These are phyloP conservation scores for Ophiocordyceps sinensis DNA, from an alignment of 2,329 filamentous ascomycete genomes.

Conservation along the genomic window DNA sequence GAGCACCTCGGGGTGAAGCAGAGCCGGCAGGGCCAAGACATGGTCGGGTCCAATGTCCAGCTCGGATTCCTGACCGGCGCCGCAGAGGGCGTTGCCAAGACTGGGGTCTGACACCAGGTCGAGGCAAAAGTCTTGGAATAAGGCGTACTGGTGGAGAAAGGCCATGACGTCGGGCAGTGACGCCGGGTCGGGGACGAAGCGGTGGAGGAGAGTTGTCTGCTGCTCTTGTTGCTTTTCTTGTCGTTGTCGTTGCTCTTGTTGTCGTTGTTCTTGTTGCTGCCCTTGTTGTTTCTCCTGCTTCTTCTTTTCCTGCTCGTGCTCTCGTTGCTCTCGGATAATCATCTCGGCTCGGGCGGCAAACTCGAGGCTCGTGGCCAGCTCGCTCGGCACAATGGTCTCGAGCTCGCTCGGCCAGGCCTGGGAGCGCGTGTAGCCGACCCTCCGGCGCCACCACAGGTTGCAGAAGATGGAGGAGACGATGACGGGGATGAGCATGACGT, in stretches of 20 bases:
- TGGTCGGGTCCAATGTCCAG: slow-evolving; percentile 4
- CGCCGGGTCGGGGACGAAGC: slow-evolving; percentile 5
- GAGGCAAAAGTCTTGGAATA: slow-evolving; percentile 5
- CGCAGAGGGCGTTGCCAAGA: slow-evolving; percentile 3
- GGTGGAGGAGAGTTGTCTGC: not conserved
- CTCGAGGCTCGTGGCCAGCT: slow-evolving; percentile 8
- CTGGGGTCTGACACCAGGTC: slow-evolving; percentile 1
- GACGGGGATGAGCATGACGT: slow-evolving; percentile 34
- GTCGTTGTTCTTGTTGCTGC: not conserved
- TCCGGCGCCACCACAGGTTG: slow-evolving; percentile 32
- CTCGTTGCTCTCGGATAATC: slow-evolving; percentile 1
- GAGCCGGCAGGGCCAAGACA: slow-evolving; percentile 5
- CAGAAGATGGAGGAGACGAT: slow-evolving; percentile 28
- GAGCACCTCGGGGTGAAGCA: slow-evolving; percentile 4
- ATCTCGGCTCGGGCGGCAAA: slow-evolving; percentile 7
- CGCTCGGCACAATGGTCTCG: slow-evolving; percentile 1
- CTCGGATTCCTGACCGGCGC: not conserved
- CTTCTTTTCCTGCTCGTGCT: too few relatives aligned
- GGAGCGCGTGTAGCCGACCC: slow-evolving; percentile 25
- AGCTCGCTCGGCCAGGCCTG: not conserved
- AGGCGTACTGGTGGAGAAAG: slow-evolving; percentile 6
- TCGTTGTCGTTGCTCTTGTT: not conserved
- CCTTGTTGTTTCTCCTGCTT: too few relatives aligned
- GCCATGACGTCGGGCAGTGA: slow-evolving; percentile 4
- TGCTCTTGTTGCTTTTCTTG: not conserved